Percentiles rank a stretch among this genome's conserved stretches.
Conservation (phyloP, 768 basidiomycete genomes). For the Mycena vulgaris region DNA sequence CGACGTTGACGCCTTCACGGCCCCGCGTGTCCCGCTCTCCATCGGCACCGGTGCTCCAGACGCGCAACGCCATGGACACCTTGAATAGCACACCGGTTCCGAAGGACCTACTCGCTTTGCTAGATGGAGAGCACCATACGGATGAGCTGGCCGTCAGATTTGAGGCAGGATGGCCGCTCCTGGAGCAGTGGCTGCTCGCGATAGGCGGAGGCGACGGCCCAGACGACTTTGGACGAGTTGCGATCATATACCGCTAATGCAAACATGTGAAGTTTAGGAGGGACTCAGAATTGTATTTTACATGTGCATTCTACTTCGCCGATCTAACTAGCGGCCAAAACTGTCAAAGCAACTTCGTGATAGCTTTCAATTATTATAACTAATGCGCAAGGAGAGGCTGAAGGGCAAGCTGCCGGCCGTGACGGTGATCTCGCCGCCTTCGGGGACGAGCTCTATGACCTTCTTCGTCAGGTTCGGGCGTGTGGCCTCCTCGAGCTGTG, state of each 20-base stretch:
- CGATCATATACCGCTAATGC: conserved; percentile 83
- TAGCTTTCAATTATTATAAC: conserved; percentile 56
- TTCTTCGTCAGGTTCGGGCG: conserved; percentile 93
- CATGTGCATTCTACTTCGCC: conserved; percentile 29
- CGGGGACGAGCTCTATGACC: conserved; percentile 83
- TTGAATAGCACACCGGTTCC: conserved; percentile 59
- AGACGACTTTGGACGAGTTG: conserved; percentile 80
- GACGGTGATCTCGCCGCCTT: conserved; percentile 87
- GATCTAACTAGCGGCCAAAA: conserved; percentile 6
- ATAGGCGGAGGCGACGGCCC: conserved; percentile 75
- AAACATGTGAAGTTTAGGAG: neutral
- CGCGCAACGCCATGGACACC: conserved; percentile 25
- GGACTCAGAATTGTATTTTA: conserved; percentile 22
- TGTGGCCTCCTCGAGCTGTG: conserved; percentile 90
- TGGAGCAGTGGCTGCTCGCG: conserved; percentile 79
- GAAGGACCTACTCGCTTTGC: conserved; percentile 66
- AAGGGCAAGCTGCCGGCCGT: conserved; percentile 94
- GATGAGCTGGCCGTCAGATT: conserved; percentile 92
- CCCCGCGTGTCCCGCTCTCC: conserved; percentile 71
- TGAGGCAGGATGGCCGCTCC: conserved; percentile 85
- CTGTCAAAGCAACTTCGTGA: conserved; percentile 10
- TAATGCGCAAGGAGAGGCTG: conserved; percentile 78
- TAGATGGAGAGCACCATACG: conserved; percentile 93
- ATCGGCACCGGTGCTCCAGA: conserved; percentile 61
- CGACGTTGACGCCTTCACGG: conserved; percentile 55